Percentiles rank a stretch among this genome's conserved stretches.
These are phyloP conservation scores for Maudiozyma saulgeensis DNA, from an alignment of 805 yeast species.

Conservation along the genomic window DNA sequence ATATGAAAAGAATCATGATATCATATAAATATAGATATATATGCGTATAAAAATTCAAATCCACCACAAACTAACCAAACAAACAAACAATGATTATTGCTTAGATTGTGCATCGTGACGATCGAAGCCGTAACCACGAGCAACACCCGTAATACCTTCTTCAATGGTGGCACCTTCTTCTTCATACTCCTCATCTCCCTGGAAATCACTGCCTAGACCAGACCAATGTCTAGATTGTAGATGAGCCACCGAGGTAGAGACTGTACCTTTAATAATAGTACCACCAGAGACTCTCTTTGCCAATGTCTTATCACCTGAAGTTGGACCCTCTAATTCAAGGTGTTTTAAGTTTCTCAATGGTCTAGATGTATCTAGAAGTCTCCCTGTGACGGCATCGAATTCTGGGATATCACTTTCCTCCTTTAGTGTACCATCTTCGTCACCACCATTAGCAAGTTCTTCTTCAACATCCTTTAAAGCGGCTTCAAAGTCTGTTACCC, in stretches of 20 bases:
- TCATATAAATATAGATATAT: not conserved
- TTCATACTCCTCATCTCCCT: slow-evolving; percentile 33
- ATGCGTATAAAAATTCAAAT: not conserved
- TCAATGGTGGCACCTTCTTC: slow-evolving; percentile 72
- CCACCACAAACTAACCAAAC: not conserved
- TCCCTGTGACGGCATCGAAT: slow-evolving; percentile 85
- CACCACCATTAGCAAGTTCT: slow-evolving; percentile 22
- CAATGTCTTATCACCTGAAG: slow-evolving; percentile 28
- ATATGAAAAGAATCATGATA: not conserved
- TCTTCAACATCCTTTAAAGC: slow-evolving; percentile 34
- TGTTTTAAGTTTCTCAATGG: slow-evolving; percentile 67
- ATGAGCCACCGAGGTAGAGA: slow-evolving; percentile 77
- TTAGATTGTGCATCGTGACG: slow-evolving; percentile 7
- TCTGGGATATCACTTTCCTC: slow-evolving; percentile 46
- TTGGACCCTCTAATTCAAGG: slow-evolving; percentile 45
- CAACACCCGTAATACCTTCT: slow-evolving; percentile 79
- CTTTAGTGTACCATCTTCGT: slow-evolving; percentile 9
- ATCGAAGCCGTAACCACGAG: slow-evolving; percentile 66
- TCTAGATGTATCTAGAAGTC: slow-evolving; percentile 52
- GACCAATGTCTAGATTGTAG: slow-evolving; percentile 74
- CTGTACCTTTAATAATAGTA: slow-evolving; percentile 62
- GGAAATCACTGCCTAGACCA: slow-evolving; percentile 83
- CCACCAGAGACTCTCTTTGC: slow-evolving; percentile 49
- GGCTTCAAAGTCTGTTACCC: slow-evolving; percentile 75
- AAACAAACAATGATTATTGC: not conserved